Conservation (phyloP, 768 basidiomycete genomes). For the Exsudoporus frostii region DNA sequence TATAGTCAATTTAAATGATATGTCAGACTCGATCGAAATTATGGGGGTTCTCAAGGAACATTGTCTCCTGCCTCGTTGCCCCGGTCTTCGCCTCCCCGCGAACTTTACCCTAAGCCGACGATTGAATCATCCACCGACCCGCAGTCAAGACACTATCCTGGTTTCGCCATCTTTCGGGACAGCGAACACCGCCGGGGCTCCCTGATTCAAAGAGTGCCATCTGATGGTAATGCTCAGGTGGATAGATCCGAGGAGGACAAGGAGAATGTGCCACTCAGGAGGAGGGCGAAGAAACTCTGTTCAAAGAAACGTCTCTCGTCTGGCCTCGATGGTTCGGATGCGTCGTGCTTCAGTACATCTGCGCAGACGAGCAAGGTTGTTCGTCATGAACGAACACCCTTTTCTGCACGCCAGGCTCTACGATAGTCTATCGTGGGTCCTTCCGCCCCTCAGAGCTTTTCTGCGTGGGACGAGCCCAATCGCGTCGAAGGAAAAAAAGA, state of each 20-base stretch:
- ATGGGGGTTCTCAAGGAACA: slow-evolving; percentile 4
- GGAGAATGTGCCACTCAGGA: slow-evolving; percentile 55
- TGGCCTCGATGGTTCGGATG: not conserved
- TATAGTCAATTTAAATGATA: slow-evolving; percentile 39
- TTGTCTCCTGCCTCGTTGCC: slow-evolving; percentile 12
- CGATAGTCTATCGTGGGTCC: slow-evolving; percentile 13
- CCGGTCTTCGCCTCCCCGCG: slow-evolving; percentile 12
- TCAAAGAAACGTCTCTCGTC: slow-evolving; percentile 21
- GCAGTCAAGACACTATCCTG: slow-evolving; percentile 64
- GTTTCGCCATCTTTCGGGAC: slow-evolving; percentile 59
- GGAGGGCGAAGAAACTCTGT: slow-evolving; percentile 41
- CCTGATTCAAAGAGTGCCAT: not conserved
- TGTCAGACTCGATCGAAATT: slow-evolving; percentile 12
- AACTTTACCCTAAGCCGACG: slow-evolving; percentile 32
- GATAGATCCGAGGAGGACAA: slow-evolving; percentile 43
- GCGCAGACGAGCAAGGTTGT: slow-evolving; percentile 9
- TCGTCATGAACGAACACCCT: slow-evolving; percentile 13
- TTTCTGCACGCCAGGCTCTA: slow-evolving; percentile 13
- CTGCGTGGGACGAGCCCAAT: not conserved
- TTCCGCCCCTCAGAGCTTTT: not conserved
- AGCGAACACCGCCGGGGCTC: slow-evolving; percentile 15
- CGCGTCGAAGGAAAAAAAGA: not conserved
- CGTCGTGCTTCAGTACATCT: not conserved
- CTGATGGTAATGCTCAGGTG: not conserved
- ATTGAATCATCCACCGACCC: slow-evolving; percentile 43